Conservation (phyloP, 208 protist species). For the Angomonas ambiguus region DNA sequence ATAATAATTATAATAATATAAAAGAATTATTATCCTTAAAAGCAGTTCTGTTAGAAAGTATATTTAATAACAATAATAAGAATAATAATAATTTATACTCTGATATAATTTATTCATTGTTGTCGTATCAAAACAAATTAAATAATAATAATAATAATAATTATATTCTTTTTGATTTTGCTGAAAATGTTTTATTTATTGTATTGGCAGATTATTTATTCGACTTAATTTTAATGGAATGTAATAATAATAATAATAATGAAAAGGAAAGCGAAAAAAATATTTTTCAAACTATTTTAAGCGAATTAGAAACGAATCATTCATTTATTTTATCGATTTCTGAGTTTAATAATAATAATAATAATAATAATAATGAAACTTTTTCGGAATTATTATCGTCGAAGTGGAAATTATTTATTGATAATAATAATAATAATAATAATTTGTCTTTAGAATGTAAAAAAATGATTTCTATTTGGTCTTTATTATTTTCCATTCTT, state of each 20-base stretch:
- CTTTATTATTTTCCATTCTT: neutral
- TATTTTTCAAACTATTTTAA: neutral
- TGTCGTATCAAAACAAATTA: too few relatives aligned
- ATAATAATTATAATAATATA: neutral
- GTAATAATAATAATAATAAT: too few relatives aligned
- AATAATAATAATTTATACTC: conserved; percentile 4
- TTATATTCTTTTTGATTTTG: neutral
- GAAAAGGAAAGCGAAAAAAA: neutral
- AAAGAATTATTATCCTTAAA: neutral
- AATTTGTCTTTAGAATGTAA: too few relatives aligned
- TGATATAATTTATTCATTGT: conserved; percentile 1
- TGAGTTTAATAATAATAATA: too few relatives aligned
- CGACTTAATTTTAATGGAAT: too few relatives aligned
- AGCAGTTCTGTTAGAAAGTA: neutral
- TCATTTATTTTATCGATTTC: too few relatives aligned
- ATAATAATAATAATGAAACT: too few relatives aligned
- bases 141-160: neutral
- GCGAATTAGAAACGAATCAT: too few relatives aligned
- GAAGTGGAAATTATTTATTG: neutral
- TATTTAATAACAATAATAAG: neutral
- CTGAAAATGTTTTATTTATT: neutral
- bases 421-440: conserved; percentile 2
- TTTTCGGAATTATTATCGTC: too few relatives aligned
- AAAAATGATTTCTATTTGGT: neutral
- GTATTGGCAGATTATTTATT: too few relatives aligned